A percentile compares a stretch with the other conserved stretches of the same genome.
phyloP scores from a whole-genome alignment of 768 basidiomycete genomes.

The Lyophyllum atratum region DNA sequence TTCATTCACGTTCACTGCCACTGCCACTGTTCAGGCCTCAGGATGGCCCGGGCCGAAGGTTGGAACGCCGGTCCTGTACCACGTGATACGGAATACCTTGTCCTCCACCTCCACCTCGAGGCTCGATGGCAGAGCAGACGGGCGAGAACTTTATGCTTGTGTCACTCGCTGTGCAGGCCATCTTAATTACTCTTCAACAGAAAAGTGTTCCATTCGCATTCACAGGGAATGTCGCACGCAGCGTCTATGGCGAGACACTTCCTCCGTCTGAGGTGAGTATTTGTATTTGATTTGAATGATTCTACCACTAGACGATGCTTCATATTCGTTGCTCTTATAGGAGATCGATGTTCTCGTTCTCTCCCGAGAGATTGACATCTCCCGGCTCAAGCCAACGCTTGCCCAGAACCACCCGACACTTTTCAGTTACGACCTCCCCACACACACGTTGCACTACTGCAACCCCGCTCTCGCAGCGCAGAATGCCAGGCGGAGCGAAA shows the following conservation, averaged over 20 bases:
- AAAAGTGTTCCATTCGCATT: background rate
- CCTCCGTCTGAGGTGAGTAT: background rate
- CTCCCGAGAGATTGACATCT: background rate
- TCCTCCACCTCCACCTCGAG: background rate
- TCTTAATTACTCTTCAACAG: background rate
- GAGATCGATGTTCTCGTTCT: background rate
- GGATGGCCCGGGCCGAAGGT: too few relatives aligned
- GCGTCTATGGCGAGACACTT: background rate
- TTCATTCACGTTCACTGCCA: too few relatives aligned
- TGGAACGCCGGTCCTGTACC: too few relatives aligned
- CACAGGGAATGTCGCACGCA: background rate
- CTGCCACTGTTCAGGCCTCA: too few relatives aligned
- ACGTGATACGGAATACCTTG: too few relatives aligned
- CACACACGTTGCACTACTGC: background rate
- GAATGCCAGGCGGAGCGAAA: background rate
- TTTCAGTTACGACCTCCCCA: background rate
- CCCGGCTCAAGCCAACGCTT: conserved; percentile 6
- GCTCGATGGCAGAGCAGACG: background rate
- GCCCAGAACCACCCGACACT: background rate
- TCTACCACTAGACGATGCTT: background rate
- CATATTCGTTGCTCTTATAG: background rate
- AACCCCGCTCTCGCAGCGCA: background rate
- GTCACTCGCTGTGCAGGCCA: background rate
- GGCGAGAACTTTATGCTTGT: background rate
- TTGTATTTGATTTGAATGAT: background rate